Conservation (phyloP, 192 early-diverging fungal genomes). For the Rhizophagus prolifer region DNA sequence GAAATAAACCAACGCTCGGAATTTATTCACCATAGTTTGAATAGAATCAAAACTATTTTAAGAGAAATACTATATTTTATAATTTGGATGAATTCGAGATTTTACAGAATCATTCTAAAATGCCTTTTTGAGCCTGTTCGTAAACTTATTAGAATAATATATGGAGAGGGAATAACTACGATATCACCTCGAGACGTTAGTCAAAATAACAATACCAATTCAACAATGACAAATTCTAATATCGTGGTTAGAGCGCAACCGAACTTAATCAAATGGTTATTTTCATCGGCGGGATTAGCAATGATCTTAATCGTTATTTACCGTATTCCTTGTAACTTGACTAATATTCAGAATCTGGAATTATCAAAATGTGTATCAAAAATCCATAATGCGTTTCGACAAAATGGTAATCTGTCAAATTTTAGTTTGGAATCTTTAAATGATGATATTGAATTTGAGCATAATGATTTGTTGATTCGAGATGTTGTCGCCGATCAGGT, state of each 20-base stretch:
- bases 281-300: background rate
- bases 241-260: background rate
- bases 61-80: background rate
- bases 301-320: background rate
- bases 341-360: background rate
- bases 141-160: background rate
- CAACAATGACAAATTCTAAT: background rate
- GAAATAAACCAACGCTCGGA: background rate
- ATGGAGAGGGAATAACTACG: background rate
- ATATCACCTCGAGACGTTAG: background rate
- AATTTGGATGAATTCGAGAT: background rate
- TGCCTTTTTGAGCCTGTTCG: background rate
- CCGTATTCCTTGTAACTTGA: background rate
- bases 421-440: background rate
- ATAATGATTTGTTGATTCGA: constrained; percentile 16
- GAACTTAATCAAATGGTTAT: background rate
- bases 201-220: background rate
- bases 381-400: background rate
- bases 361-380: background rate
- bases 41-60: background rate
- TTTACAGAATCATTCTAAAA: background rate
- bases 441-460: background rate
- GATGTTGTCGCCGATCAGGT: constrained; percentile 5
- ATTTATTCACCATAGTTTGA: background rate
- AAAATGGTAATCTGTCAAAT: background rate